Evolutionary conservation across 2,329 filamentous ascomycete genomes (phyloP), one percentile per base, ranked within the genome.

Genomic region (Hypoxylon sp.): DNA sequence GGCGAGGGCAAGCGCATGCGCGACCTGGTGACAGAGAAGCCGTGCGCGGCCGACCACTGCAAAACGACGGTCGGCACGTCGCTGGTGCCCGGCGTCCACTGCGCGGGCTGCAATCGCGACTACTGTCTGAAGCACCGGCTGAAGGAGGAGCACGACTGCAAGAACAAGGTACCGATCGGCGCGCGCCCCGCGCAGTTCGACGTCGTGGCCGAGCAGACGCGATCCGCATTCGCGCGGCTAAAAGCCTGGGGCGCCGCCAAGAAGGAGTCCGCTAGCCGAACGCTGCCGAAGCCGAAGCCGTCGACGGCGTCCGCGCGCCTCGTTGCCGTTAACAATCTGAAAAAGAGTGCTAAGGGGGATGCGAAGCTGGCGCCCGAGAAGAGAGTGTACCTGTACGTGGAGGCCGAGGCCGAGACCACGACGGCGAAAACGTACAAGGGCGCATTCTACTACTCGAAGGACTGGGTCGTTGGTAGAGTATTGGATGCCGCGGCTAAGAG

Each of bases 331-430:
- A 93, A 93, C 67, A 87, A 85, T 8, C 81, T 99, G 43, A 97
- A 97, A 80, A 91, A 90, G 75, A 88, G 86, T 0, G 94, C 95
- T 2, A 97, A 97, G 79, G 96, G 96, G 0, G 94, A 98, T 68
- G 88, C 88, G 8, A 94, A 93, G 72, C 78, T 97, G 0, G 83
- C 93, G 0, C 77, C 82, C 0, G 93, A 97, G 68, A 97, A 96
- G 80, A 83, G 95, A n/a, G 80, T 99, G 1, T 98, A 98, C 74
- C 74, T 99, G 0, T 89, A 91, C 74, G 92, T 97, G 17, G 94
- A 98, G 75, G 95, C 94, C 0, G 93, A 94, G 72, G 91, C 92
- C 8, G 91, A 92, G 72, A 96, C 93, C 0, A 90, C 93, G 1
- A 91, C 88, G 54, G 88, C 91, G 6, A 97, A 97, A 77, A 88